Evolutionary conservation across 2,329 filamentous ascomycete species (phyloP), one percentile per base, ranked within the genome.

Genomic region (Verticillium dahliae): DNA sequence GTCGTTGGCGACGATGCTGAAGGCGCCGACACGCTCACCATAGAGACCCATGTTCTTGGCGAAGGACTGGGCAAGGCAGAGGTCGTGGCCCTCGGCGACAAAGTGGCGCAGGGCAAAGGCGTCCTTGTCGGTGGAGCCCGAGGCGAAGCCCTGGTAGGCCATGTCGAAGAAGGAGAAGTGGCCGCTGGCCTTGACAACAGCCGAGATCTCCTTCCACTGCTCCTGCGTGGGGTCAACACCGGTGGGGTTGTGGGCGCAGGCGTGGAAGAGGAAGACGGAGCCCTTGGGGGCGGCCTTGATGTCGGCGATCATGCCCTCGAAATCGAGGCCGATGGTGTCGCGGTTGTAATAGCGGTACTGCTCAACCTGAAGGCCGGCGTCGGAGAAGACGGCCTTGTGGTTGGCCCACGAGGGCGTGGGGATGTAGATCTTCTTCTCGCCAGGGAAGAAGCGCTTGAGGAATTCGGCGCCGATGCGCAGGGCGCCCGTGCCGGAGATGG

Each of bases 11-110:
- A 97, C 90, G 68, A 98, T 85, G 70, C 92, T 97, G 85, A 99
- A 98, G 67, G 93, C 93, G 73, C 95, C 95, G 64, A 96, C 92
- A 80, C 95, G 94, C 85, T 99, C 95, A 74, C 95, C 95, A 75
- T 99, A 98, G 65, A 99, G 91, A 80, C 95, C 95, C 94, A 99
- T 98, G 86, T 99, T 99, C 90, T 98, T 98, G 76, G 94, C 94
- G 77, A 98, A 98, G 60, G 90, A 95, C 82, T 98, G 94, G 71
- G 90, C 89, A 66, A 98, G 87, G 73, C 87, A 88, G 74, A 95
- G 87, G 74, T 92, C 86, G 82, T 97, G 92, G 71, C 94, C 94
- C 80, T 97, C 82, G 80, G 92, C 85, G 75, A 97, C 87, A 76
- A 99, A 99, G 84, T 97, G 84, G 69, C 95, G 88, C 68, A 98